Conservation (phyloP, 2,329 filamentous ascomycete species). For the Ophiostoma tasmaniense region DNA sequence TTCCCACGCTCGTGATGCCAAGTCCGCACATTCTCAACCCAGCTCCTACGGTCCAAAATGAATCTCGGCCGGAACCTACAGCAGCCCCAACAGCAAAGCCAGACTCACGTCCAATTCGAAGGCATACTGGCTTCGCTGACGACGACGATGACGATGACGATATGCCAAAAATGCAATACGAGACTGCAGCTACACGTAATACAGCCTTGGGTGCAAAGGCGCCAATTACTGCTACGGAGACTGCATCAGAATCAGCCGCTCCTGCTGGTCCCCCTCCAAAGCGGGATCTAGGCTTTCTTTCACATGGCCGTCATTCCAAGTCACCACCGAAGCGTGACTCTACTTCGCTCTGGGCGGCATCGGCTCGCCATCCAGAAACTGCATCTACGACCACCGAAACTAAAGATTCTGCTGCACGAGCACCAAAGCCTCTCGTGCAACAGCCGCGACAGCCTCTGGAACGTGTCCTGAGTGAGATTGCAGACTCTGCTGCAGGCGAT, state of each 20-base stretch:
- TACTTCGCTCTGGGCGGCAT: neutral
- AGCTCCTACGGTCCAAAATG: neutral
- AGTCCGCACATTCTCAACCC: constrained; percentile 11
- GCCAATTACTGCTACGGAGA: neutral
- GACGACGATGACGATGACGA: constrained; percentile 2
- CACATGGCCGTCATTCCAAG: neutral
- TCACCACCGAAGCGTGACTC: neutral
- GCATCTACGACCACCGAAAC: constrained; percentile 33
- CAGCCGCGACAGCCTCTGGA: constrained; percentile 21
- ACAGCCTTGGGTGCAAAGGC: constrained; percentile 18
- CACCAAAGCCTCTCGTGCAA: neutral
- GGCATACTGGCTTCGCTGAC: neutral
- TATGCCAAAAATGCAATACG: constrained; percentile 24
- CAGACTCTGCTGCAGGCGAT: constrained; percentile 33
- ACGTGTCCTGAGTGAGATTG: constrained; percentile 33
- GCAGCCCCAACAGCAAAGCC: neutral
- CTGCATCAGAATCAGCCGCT: neutral
- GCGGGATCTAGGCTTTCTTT: neutral
- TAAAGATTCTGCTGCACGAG: neutral
- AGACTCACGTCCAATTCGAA: neutral
- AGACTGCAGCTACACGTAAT: constrained; percentile 32
- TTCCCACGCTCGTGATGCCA: constrained; percentile 17
- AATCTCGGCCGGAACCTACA: neutral
- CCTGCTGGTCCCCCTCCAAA: neutral
- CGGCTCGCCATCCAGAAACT: neutral